Base-by-base conservation (phyloP, 768 basidiomycete species). In the Russula vinacea region DNA sequence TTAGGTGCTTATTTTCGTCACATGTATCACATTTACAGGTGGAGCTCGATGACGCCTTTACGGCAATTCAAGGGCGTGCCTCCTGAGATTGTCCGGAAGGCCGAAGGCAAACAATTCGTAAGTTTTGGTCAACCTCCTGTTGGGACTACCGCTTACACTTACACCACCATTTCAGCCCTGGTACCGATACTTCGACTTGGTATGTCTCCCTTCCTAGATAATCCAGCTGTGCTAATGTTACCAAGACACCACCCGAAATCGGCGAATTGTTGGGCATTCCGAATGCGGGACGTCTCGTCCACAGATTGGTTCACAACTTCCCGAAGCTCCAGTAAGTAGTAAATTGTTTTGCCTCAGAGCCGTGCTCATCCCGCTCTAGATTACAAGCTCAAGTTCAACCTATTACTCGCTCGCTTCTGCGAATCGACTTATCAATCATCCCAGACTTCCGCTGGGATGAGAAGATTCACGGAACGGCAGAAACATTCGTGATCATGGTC, bases 381-480 rank as follows among this genome's bases (percentile, higher is more conserved):
- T 78, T 99, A 14, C 90, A 96, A 73, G 96, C 97, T 0, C 92
- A 97, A 71, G 96, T 98, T 0, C 92, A 97, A 70, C 97, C 96
- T 0, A 94, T 99, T 71, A 98, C 97, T 0, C 88, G 95, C 11
- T 91, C 93, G 0, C 84, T 98, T 16, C 83, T 99, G 16, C 86
- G 92, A 39, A 88, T 98, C 60, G 96, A 98, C 68, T 77, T 99
- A 17, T 93, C 92, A 3, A 95, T 99, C 72, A 85, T 86, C 3
- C 95, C 97, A n/a, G 97, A 98, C 73, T 99, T 98, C 84, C 84
- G 89, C 51, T 99, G 97, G 97, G 95, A 98, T 42, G 92, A 94
- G 70, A 92, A 92, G 74, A 84, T 94, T 7, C 96, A 98, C 68
- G 92, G 94, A 4, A 75, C 80, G 0, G 87, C 92, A 0, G 94